Base-by-base conservation (phyloP, 2,329 filamentous ascomycete genomes). In the Talaromyces funiculosus region DNA sequence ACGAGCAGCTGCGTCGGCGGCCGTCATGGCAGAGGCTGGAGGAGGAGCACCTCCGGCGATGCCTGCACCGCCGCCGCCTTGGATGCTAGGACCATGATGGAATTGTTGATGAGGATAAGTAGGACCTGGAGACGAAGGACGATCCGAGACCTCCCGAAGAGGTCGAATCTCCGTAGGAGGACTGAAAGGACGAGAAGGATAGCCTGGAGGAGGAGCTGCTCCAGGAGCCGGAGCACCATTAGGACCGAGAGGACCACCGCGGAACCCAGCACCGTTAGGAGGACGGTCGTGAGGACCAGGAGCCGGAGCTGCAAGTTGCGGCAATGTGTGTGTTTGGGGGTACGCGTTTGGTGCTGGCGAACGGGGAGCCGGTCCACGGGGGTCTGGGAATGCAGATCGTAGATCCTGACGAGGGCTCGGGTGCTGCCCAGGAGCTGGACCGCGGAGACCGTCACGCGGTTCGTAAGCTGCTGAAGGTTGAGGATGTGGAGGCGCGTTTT, bases 41-140 rank as follows among this genome's bases (percentile, higher is more conserved):
- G 84, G 74, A 54, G 88, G 86, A 22, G 87, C 86, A 64, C 88
- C 89, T 66, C 83, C 82, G 35, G 88, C 87, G 69, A 90, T 89
- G 55, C 84, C 82, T 38, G 81, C 81, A 60, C 78, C 62, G 55
- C 64, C 65, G 53, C 63, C 60, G 53, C 60, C 64, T 29, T 69
- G 68, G 24, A 67, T 74, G 53, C 92, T 90, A 49, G 85, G 84
- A 66, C 91, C 90, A 65, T 90, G 88, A 67, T 88, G 81, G 70
- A 90, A 95, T 65, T 88, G 89, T 64, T 90, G 90, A 68, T 92
- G 90, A 4, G 89, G 87, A 69, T 94, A 96, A 7, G 86, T 86
- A 40, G 90, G 89, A 69, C 92, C 92, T 62, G 92, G 92, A n/a
- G 93, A 97, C n/a, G 90, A 85, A 76, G 92, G 89, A 62, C 90